Percentiles rank a stretch among this genome's conserved stretches.
Evolutionary conservation across 176 grass and related monocot genomes (phyloP).

Genomic region (Metroxylon sagu): DNA sequence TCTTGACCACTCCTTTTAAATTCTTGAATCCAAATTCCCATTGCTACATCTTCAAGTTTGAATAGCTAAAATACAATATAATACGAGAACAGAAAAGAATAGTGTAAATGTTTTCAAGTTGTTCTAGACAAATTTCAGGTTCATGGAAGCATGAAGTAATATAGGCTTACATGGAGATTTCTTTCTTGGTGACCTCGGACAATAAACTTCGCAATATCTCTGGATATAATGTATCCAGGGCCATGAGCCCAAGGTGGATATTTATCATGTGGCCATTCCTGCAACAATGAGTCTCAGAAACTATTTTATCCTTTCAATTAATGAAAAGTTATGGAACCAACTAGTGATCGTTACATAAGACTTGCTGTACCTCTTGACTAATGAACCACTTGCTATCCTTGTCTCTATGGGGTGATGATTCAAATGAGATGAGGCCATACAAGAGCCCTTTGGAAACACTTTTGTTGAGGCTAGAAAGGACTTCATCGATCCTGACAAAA

Average conservation of each 20-base stretch:
- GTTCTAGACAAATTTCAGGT: too few relatives aligned
- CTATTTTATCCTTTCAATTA: neutral
- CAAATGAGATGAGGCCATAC: constrained; percentile 79
- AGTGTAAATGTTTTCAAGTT: too few relatives aligned
- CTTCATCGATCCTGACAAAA: constrained; percentile 88
- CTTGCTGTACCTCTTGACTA: constrained; percentile 56
- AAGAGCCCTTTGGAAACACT: constrained; percentile 40
- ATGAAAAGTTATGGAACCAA: neutral
- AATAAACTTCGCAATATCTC: constrained; percentile 77
- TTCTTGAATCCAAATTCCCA: constrained; percentile 89
- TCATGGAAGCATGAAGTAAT: neutral
- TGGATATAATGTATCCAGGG: constrained; percentile 79
- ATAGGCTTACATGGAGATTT: constrained; percentile 51
- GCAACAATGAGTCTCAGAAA: neutral
- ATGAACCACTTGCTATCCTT: constrained; percentile 91
- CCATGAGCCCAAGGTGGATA: constrained; percentile 96
- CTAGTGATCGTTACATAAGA: constrained; percentile 2
- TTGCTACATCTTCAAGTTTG: constrained; percentile 92
- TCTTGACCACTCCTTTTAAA: constrained; percentile 52
- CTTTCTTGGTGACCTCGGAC: constrained; percentile 58
- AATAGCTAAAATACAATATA: constrained; percentile 51
- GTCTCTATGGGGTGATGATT: constrained; percentile 76
- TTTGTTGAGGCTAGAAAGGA: constrained; percentile 64
- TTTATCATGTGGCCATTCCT: constrained; percentile 61
- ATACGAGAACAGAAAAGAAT: too few relatives aligned